phyloP scores from a whole-genome alignment of 768 basidiomycete genomes.

The Boletus reticuloceps region DNA sequence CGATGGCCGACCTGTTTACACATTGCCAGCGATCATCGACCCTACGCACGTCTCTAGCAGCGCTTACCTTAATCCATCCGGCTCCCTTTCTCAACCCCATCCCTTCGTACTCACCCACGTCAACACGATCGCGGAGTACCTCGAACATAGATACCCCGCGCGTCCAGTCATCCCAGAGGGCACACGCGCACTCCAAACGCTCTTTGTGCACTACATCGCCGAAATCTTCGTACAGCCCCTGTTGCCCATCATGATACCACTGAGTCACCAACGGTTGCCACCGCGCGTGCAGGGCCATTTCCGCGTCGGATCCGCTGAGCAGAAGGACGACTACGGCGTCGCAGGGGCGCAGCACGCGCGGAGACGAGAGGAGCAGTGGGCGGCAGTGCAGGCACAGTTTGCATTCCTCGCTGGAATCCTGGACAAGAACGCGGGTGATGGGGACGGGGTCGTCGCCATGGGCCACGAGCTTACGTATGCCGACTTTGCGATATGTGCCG shows the following conservation, averaged over 20 bases:
- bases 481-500: slow-evolving; percentile 70
- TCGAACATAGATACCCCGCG: slow-evolving; percentile 65
- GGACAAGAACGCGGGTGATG: slow-evolving; percentile 66
- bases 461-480: slow-evolving; percentile 68
- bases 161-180: slow-evolving; percentile 72
- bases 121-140: slow-evolving; percentile 67
- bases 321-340: neutral
- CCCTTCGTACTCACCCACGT: slow-evolving; percentile 59
- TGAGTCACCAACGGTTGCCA: slow-evolving; percentile 61
- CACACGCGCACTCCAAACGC: slow-evolving; percentile 60
- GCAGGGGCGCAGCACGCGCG: slow-evolving; percentile 13
- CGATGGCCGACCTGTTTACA: slow-evolving; percentile 63
- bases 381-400: slow-evolving; percentile 62
- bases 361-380: slow-evolving; percentile 65
- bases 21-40: slow-evolving; percentile 69
- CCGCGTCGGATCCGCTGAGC: slow-evolving; percentile 13
- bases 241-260: slow-evolving; percentile 66
- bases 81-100: slow-evolving; percentile 32
- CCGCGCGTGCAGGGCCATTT: slow-evolving; percentile 54
- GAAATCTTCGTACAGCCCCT: slow-evolving; percentile 65
- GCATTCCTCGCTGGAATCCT: slow-evolving; percentile 60
- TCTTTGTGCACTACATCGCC: slow-evolving; percentile 70
- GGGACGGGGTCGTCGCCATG: slow-evolving; percentile 60
- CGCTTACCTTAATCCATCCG: neutral
- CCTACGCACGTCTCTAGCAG: slow-evolving; percentile 29